Base-by-base conservation (phyloP, 2,329 filamentous ascomycete genomes). In the Aspergillus sp. region DNA sequence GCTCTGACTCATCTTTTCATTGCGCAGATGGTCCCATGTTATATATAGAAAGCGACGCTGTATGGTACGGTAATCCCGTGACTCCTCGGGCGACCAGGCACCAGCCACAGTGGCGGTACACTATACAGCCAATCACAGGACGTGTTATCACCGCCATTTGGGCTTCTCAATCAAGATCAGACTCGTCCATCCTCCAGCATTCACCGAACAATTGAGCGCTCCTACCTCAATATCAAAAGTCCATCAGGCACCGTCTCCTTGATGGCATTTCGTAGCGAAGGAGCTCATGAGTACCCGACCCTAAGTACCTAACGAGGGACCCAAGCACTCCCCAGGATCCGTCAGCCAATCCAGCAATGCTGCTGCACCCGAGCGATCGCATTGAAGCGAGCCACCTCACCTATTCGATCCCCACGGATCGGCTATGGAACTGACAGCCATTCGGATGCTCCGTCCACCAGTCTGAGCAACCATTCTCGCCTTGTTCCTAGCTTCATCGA, bases 51-150 rank as follows among this genome's bases (percentile, higher is more conserved):
- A 6, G 24, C 17, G 34, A 22, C 13, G 30, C 15, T 5, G 42
- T 42, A 47, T 22, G 20, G 13, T 26, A 42, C 26, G 41, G 34
- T 49, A 15, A 43, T 34, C 56, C 41, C 54, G 54, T 51, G 48
- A 48, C 26, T 24, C 30, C 2, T 5, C 30, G 26, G 5, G 15
- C 30, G 18, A 11, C 4, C 15, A 17, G 11, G 5, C 55, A 54
- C 22, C 58, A 73, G 70, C 70, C 71, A 71, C 68, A 66, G 67
- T 71, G 70, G 67, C 71, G 65, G 70, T 71, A 60, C 32, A 3
- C 56, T 36, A 0, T 4, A 11, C 39, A 32, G 12, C 70, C 69
- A 73, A 73, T 71, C 60, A 70, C 15, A 41, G 3, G 0, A 11
- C 38, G 39, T 9, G 22, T 18, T 54, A 71, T 72, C 70, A 72